Percentiles rank a stretch among this genome's conserved stretches.
phyloP scores from a whole-genome alignment of 2,329 filamentous ascomycete species.

The Nakataea oryzae region DNA sequence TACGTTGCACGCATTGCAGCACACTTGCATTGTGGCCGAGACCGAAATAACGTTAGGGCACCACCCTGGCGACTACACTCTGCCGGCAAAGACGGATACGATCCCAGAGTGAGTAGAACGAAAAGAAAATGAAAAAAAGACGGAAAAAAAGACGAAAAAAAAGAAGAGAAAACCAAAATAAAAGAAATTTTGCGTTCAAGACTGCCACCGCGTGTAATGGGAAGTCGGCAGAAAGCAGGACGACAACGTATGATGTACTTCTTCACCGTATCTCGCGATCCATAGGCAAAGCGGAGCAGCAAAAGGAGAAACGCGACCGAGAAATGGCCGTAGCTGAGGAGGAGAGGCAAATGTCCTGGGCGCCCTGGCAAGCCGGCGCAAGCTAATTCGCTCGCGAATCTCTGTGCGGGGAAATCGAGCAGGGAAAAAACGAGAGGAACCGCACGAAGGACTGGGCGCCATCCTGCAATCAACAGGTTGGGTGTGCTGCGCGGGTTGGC shows the following conservation, averaged over 20 bases:
- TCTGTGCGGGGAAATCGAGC: background rate
- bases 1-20: background rate
- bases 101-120: too few relatives aligned
- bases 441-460: background rate
- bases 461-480: background rate
- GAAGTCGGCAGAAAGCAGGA: too few relatives aligned
- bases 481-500: background rate
- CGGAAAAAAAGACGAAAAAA: too few relatives aligned
- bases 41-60: background rate
- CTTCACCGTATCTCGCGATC: background rate
- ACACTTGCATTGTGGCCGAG: background rate
- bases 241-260: background rate
- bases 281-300: background rate
- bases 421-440: background rate
- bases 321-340: background rate
- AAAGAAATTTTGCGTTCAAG: background rate
- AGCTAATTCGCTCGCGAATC: background rate
- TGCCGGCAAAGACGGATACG: too few relatives aligned
- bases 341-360: background rate
- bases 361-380: background rate
- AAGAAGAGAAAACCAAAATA: background rate
- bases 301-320: background rate
- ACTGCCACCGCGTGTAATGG: too few relatives aligned
- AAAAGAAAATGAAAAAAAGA: too few relatives aligned
- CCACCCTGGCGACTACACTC: background rate